Conservation (phyloP, 108 stramenopile genomes). For the Cyclotella cryptica region DNA sequence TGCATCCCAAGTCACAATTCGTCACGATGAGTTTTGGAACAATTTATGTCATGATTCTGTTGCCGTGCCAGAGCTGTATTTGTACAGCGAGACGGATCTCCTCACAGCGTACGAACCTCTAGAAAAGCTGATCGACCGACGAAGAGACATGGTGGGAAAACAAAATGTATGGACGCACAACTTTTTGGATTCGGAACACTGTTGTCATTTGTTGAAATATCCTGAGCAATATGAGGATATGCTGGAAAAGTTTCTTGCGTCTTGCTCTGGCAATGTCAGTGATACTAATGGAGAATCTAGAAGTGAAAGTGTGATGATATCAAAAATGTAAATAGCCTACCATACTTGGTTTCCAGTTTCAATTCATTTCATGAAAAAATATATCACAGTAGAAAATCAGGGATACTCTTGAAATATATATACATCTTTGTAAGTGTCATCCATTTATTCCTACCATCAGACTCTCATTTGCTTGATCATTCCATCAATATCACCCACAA, state of each 20-base stretch:
- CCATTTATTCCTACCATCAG: neutral
- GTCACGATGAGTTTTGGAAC: conserved; percentile 61
- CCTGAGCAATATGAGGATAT: conserved; percentile 50
- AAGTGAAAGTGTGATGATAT: neutral
- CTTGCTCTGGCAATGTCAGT: conserved; percentile 19
- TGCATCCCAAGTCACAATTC: conserved; percentile 13
- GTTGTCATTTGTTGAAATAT: conserved; percentile 68
- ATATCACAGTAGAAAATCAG: neutral
- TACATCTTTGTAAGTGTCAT: too few species aligned
- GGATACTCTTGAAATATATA: neutral
- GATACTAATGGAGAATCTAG: neutral
- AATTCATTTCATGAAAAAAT: neutral
- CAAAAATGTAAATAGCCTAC: neutral
- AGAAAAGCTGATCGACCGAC: conserved; percentile 45
- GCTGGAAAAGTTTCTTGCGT: conserved; percentile 22
- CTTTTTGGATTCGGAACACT: conserved; percentile 71
- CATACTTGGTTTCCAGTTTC: neutral
- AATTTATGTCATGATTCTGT: conserved; percentile 45
- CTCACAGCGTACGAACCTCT: conserved; percentile 54
- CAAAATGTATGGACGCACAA: conserved; percentile 43
- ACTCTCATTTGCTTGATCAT: conserved; percentile 35
- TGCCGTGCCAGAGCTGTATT: conserved; percentile 69
- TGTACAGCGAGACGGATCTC: conserved; percentile 70
- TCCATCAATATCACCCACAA: conserved; percentile 42
- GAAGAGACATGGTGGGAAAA: conserved; percentile 35